Evolutionary conservation across 768 basidiomycete genomes (phyloP).

Genomic region (Termitomyces sp.): DNA sequence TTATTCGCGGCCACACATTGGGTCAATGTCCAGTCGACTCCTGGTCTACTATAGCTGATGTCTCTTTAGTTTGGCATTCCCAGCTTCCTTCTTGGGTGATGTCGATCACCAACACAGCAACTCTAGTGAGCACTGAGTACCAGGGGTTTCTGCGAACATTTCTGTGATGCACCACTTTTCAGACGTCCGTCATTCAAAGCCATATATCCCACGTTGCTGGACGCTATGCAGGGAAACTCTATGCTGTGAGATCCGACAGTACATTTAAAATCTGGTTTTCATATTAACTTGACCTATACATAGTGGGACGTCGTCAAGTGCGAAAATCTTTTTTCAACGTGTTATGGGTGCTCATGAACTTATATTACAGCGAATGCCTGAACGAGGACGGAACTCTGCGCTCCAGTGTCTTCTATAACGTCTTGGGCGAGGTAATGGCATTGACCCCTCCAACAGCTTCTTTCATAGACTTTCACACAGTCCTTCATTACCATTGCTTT

Average conservation of each 20-base stretch:
- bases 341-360: not conserved
- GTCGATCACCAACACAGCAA: not conserved
- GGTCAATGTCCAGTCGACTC: conserved; percentile 15
- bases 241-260: conserved; percentile 18
- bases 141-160: not conserved
- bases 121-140: not conserved
- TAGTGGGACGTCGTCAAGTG: conserved; percentile 1
- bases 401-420: conserved; percentile 41
- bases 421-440: conserved; percentile 35
- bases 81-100: conserved; percentile 1
- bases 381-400: conserved; percentile 41
- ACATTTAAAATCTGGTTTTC: not conserved
- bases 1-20: conserved; percentile 37
- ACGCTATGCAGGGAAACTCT: conserved; percentile 43
- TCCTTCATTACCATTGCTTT: conserved; percentile 49
- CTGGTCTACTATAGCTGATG: not conserved
- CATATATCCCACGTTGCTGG: conserved; percentile 41
- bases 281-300: not conserved
- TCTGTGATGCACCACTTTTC: not conserved
- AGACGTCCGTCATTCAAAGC: conserved; percentile 40
- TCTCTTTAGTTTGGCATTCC: not conserved
- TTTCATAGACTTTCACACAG: conserved; percentile 14
- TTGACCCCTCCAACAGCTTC: not conserved
- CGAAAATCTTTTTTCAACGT: not conserved
- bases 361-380: not conserved